Percentiles rank a stretch among this genome's conserved stretches.
Conservation (phyloP, 2,329 filamentous ascomycete species). For the Didymella keratinophila region DNA sequence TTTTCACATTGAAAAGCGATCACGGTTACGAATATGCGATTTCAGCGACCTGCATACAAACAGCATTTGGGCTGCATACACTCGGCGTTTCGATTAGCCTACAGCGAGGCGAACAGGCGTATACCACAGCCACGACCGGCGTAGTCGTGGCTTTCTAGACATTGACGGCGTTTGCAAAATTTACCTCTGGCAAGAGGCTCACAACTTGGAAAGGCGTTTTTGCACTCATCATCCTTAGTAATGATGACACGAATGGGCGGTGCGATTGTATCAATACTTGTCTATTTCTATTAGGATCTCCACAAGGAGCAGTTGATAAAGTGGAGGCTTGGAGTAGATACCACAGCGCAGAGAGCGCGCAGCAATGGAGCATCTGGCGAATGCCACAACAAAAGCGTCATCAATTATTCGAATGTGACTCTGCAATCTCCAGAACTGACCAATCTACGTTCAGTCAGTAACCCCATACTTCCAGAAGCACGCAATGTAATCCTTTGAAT, state of each 20-base stretch:
- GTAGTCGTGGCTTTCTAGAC: slow-evolving; percentile 39
- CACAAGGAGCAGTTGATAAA: slow-evolving; percentile 15
- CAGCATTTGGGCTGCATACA: slow-evolving; percentile 48
- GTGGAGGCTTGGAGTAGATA: slow-evolving; percentile 28
- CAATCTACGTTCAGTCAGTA: background rate
- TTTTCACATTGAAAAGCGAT: slow-evolving; percentile 31
- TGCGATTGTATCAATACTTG: slow-evolving; percentile 29
- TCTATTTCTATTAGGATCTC: slow-evolving; percentile 20
- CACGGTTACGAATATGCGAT: slow-evolving; percentile 46
- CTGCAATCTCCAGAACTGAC: background rate
- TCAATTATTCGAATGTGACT: background rate
- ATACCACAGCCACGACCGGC: slow-evolving; percentile 36
- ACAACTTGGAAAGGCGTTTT: slow-evolving; percentile 32
- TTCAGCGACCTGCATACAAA: slow-evolving; percentile 44
- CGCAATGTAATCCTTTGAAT: slow-evolving; percentile 4
- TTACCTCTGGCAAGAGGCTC: slow-evolving; percentile 25
- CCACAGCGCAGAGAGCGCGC: slow-evolving; percentile 29
- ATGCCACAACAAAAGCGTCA: slow-evolving; percentile 14
- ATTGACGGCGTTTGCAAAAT: slow-evolving; percentile 38
- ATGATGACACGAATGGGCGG: slow-evolving; percentile 28
- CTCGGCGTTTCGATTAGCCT: slow-evolving; percentile 40
- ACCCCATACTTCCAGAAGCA: slow-evolving; percentile 4
- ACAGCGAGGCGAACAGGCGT: slow-evolving; percentile 47
- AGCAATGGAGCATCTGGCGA: slow-evolving; percentile 26
- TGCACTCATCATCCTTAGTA: slow-evolving; percentile 29